These are phyloP conservation scores for Metschnikowia reukaufii DNA, from an alignment of 805 yeast genomes.

Conservation along the genomic window DNA sequence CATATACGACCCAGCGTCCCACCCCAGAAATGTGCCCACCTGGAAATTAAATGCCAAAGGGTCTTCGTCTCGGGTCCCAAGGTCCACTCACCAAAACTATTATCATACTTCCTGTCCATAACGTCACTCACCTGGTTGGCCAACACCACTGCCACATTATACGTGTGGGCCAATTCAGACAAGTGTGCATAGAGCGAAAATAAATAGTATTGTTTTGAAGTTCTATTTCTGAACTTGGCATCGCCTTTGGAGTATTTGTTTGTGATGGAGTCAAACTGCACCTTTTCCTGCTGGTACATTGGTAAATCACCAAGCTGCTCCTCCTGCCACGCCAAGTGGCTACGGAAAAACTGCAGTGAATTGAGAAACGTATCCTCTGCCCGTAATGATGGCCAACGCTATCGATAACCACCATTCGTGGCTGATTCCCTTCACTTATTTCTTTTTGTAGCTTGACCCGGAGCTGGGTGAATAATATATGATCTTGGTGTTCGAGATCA, in stretches of 20 bases:
- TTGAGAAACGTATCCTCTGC: constrained; percentile 46
- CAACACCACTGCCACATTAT: constrained; percentile 60
- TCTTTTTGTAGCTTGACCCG: constrained; percentile 45
- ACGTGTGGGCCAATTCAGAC: constrained; percentile 45
- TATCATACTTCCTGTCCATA: constrained; percentile 5
- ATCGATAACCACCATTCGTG: constrained; percentile 69
- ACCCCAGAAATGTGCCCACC: constrained; percentile 70
- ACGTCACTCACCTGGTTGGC: constrained; percentile 81
- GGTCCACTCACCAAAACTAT: not conserved
- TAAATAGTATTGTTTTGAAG: constrained; percentile 43
- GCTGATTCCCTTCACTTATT: constrained; percentile 25
- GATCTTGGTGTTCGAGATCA: constrained; percentile 73
- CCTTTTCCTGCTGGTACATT: constrained; percentile 10
- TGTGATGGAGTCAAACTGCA: constrained; percentile 30
- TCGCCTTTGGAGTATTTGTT: constrained; percentile 22
- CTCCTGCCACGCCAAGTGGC: constrained; percentile 16
- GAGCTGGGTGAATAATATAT: constrained; percentile 65
- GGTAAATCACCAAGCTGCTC: constrained; percentile 9
- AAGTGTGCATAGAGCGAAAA: constrained; percentile 48
- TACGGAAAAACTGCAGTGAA: constrained; percentile 13
- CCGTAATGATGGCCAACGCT: constrained; percentile 81
- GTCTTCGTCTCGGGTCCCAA: constrained; percentile 16
- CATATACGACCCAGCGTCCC: constrained; percentile 47
- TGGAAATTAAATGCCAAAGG: constrained; percentile 59
- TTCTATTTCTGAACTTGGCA: constrained; percentile 24